Conservation (phyloP, 306 rosid genomes). For the Lotus japonicus region DNA sequence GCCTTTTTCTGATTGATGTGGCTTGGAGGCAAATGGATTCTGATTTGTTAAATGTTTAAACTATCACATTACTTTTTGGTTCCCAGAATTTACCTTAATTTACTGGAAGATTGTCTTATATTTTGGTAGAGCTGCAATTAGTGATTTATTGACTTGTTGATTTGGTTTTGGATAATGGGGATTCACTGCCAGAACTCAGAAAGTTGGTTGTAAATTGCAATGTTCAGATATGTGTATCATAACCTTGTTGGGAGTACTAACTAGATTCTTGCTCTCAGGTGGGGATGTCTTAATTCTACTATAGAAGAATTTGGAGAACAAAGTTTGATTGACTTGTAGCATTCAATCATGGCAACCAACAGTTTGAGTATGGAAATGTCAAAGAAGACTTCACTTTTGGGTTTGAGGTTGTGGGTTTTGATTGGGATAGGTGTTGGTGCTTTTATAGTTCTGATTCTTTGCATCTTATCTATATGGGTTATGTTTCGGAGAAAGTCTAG, state of each 20-base stretch:
- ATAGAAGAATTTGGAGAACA: constrained; percentile 28
- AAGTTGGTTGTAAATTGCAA: background rate
- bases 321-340: constrained; percentile 25
- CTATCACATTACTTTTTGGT: constrained; percentile 8
- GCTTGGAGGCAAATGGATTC: background rate
- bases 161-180: background rate
- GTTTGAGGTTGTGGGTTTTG: constrained; percentile 80
- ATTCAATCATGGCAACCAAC: constrained; percentile 44
- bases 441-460: constrained; percentile 71
- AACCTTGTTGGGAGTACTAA: constrained; percentile 19
- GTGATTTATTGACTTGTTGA: background rate
- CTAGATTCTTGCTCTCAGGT: constrained; percentile 39
- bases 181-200: constrained; percentile 7
- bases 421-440: constrained; percentile 73
- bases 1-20: constrained; percentile 23
- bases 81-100: constrained; percentile 13
- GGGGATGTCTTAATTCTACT: constrained; percentile 39
- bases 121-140: constrained; percentile 4
- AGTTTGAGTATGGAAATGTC: constrained; percentile 55
- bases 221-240: background rate
- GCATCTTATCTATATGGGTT: constrained; percentile 72
- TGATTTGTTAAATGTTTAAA: constrained; percentile 20
- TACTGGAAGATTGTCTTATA: constrained; percentile 2
- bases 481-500: constrained; percentile 66
- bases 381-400: constrained; percentile 59